Conservation (phyloP, 2,329 filamentous ascomycete genomes). For the Fusarium virguliforme region DNA sequence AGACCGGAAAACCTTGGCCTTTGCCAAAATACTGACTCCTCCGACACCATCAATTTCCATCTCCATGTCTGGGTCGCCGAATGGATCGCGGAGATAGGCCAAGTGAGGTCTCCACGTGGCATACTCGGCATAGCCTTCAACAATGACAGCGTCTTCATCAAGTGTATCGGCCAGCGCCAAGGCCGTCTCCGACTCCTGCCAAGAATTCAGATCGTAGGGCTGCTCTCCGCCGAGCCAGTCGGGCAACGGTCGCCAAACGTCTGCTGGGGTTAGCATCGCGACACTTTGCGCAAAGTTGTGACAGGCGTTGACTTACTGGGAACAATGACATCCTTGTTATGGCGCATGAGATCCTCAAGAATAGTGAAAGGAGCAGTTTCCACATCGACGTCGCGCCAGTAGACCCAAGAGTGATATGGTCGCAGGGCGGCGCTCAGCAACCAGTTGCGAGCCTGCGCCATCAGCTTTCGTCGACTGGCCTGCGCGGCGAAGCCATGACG, state of each 20-base stretch:
- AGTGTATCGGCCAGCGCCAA: slow-evolving; percentile 93
- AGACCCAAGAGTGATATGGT: slow-evolving; percentile 98
- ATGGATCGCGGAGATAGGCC: slow-evolving; percentile 95
- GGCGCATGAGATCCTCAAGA: slow-evolving; percentile 96
- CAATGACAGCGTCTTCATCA: slow-evolving; percentile 98
- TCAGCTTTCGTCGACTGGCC: slow-evolving; percentile 92
- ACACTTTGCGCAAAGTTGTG: background rate
- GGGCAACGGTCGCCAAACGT: slow-evolving; percentile 98
- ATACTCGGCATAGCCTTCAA: slow-evolving; percentile 98
- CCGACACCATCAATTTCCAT: slow-evolving; percentile 99
- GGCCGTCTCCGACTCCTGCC: slow-evolving; percentile 99
- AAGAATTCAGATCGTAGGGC: slow-evolving; percentile 98
- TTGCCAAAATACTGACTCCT: slow-evolving; percentile 96
- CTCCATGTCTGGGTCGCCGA: slow-evolving; percentile 98
- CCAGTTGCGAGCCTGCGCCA: slow-evolving; percentile 99
- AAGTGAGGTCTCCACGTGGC: slow-evolving; percentile 98
- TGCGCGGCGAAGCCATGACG: slow-evolving; percentile 98
- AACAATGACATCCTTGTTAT: slow-evolving; percentile 99
- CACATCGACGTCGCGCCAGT: slow-evolving; percentile 99
- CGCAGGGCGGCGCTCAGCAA: slow-evolving; percentile 91
- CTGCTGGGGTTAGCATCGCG: slow-evolving; percentile 62
- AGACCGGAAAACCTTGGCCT: slow-evolving; percentile 93
- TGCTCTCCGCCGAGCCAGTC: slow-evolving; percentile 99
- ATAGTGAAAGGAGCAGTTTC: slow-evolving; percentile 98
- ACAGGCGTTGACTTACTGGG: slow-evolving; percentile 80